These are phyloP conservation scores for Linnemannia schmuckeri DNA, from an alignment of 192 early-diverging fungal species.

Conservation along the genomic window DNA sequence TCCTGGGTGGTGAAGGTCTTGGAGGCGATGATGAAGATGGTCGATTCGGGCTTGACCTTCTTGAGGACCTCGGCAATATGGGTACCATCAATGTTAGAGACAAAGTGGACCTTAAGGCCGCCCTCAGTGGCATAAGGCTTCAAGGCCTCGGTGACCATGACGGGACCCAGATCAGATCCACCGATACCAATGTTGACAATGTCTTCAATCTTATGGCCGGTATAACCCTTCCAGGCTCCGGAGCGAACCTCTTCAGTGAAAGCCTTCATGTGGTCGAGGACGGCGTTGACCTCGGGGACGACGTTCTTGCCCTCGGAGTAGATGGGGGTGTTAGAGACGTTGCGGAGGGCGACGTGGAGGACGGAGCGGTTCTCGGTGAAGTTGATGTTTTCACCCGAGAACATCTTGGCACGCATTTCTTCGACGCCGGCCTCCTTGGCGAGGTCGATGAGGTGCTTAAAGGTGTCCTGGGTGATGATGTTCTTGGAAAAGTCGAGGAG, in stretches of 20 bases:
- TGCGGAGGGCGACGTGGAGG: slow-evolving; percentile 95
- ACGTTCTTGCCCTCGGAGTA: slow-evolving; percentile 91
- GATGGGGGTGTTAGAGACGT: slow-evolving; percentile 88
- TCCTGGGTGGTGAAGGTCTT: slow-evolving; percentile 99
- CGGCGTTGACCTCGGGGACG: slow-evolving; percentile 94
- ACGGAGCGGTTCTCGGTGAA: slow-evolving; percentile 97
- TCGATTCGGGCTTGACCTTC: slow-evolving; percentile 85
- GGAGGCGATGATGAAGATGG: slow-evolving; percentile 95
- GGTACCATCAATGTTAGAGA: slow-evolving; percentile 98
- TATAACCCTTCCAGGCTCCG: slow-evolving; percentile 96
- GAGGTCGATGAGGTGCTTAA: slow-evolving; percentile 84
- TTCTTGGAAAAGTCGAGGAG: slow-evolving; percentile 98
- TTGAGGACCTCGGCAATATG: slow-evolving; percentile 96
- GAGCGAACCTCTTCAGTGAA: slow-evolving; percentile 88
- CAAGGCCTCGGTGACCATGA: slow-evolving; percentile 99
- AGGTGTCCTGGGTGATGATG: slow-evolving; percentile 85
- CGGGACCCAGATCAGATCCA: slow-evolving; percentile 97
- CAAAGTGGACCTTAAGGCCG: slow-evolving; percentile 91
- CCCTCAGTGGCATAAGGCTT: slow-evolving; percentile 87
- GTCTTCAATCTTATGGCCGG: slow-evolving; percentile 93
- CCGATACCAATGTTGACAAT: slow-evolving; percentile 99
- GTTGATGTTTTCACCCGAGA: slow-evolving; percentile 95
- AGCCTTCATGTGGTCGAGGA: slow-evolving; percentile 93
- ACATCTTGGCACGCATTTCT: slow-evolving; percentile 93
- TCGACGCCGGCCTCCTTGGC: slow-evolving; percentile 88